Evolutionary conservation across 768 basidiomycete species (phyloP).

Genomic region (Neoboletus subvelutipes): DNA sequence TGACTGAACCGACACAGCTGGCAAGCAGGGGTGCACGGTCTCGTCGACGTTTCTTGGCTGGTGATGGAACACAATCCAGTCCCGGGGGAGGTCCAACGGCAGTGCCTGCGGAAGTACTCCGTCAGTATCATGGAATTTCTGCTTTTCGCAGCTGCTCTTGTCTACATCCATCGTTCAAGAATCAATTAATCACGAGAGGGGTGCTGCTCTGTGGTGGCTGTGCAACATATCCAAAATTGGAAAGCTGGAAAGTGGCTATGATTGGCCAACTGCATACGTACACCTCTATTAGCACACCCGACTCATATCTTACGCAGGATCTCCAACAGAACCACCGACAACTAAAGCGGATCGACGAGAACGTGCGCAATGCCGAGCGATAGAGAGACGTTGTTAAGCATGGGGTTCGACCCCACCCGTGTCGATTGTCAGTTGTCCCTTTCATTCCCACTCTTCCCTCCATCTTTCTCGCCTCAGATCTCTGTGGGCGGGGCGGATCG

Average conservation of each 20-base stretch:
- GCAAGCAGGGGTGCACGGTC: no score
- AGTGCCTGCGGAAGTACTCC: no score
- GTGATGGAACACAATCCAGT: neutral
- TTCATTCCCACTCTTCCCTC: neutral
- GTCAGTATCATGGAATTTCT: no score
- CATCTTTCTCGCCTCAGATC: neutral
- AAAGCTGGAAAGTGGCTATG: no score
- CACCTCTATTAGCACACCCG: neutral
- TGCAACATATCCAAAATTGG: neutral
- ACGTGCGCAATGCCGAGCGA: conserved; percentile 46
- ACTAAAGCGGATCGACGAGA: neutral
- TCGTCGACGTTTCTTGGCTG: neutral
- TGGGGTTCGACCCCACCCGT: conserved; percentile 85
- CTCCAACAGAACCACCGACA: neutral
- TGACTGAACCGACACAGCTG: no score
- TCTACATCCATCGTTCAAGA: neutral
- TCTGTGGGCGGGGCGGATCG: neutral
- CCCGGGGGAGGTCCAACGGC: neutral
- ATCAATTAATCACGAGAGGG: neutral
- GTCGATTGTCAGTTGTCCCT: conserved; percentile 70
- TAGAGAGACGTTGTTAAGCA: conserved; percentile 71
- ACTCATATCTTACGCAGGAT: neutral
- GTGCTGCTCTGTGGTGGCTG: neutral
- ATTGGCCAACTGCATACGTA: no score
- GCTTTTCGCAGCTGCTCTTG: neutral